phyloP scores from a whole-genome alignment of 352 stramenopile genomes.

The Phytophthora podocarpi region DNA sequence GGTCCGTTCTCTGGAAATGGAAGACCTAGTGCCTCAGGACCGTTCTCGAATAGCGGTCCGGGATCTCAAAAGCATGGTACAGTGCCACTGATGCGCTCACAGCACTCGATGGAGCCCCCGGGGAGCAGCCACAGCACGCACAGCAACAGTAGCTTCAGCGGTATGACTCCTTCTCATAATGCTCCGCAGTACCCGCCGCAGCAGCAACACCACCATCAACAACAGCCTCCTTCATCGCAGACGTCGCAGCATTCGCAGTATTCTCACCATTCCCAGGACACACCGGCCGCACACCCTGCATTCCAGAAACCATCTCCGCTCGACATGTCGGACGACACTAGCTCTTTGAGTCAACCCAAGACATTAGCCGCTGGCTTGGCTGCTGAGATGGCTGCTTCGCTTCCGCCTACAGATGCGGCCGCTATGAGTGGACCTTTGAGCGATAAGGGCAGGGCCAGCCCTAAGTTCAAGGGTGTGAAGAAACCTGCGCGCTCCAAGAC shows the following conservation, averaged over 20 bases:
- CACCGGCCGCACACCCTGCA: conserved; percentile 4
- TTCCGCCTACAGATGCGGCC: conserved; percentile 19
- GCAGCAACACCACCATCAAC: conserved; percentile 18
- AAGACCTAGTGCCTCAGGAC: conserved; percentile 12
- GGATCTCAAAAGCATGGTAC: conserved; percentile 13
- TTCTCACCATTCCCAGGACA: conserved; percentile 13
- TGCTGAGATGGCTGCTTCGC: conserved; percentile 25
- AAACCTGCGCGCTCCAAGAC: conserved; percentile 79
- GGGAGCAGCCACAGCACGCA: conserved; percentile 42
- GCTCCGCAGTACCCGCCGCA: conserved; percentile 9
- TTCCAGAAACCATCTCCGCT: conserved; percentile 25
- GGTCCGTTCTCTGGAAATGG: conserved; percentile 35
- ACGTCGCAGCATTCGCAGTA: conserved; percentile 33
- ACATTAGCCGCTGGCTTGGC: conserved; percentile 7
- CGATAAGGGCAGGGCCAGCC: conserved; percentile 75
- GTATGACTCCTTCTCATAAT: conserved; percentile 13
- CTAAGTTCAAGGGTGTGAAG: conserved; percentile 68
- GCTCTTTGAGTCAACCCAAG: conserved; percentile 25
- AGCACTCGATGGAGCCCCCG: conserved; percentile 38
- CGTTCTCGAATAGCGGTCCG: conserved; percentile 26
- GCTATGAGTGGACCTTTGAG: conserved; percentile 55
- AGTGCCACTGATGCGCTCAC: conserved; percentile 22
- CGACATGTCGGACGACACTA: conserved; percentile 7
- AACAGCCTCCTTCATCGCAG: conserved; percentile 29
- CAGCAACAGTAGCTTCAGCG: conserved; percentile 31